Evolutionary conservation across 768 basidiomycete species (phyloP).

Genomic region (Chalciporus pseudorubinellus): DNA sequence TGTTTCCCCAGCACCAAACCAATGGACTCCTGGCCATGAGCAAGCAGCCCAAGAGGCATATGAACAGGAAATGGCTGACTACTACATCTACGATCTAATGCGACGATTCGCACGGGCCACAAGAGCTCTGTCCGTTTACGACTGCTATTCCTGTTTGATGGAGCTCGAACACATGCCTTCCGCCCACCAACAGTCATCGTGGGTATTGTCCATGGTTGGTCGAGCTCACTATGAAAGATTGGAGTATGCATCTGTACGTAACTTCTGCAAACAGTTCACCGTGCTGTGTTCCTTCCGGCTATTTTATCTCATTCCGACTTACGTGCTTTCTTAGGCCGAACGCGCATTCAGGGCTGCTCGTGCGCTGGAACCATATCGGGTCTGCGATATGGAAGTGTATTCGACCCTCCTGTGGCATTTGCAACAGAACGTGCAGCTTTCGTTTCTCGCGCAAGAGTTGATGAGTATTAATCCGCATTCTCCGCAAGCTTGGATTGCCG

Average conservation of each 20-base stretch:
- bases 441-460: constrained; percentile 90
- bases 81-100: constrained; percentile 79
- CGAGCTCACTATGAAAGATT: constrained; percentile 87
- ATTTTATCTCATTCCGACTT: constrained; percentile 17
- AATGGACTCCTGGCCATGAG: constrained; percentile 65
- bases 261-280: constrained; percentile 8
- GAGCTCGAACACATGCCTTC: constrained; percentile 76
- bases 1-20: constrained; percentile 58
- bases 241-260: constrained; percentile 82
- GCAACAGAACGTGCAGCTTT: constrained; percentile 77
- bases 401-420: constrained; percentile 97
- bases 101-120: constrained; percentile 79
- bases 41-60: constrained; percentile 70
- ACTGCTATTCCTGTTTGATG: constrained; percentile 69
- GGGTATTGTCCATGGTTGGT: constrained; percentile 80
- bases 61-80: constrained; percentile 72
- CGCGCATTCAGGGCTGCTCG: constrained; percentile 83
- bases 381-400: constrained; percentile 94
- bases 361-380: constrained; percentile 81
- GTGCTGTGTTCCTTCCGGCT: constrained; percentile 7
- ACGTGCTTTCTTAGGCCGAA: constrained; percentile 62
- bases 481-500: constrained; percentile 92
- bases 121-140: constrained; percentile 71
- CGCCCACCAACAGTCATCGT: constrained; percentile 70
- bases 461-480: constrained; percentile 80